These are phyloP conservation scores for Mycosphaerella sp. DNA, from an alignment of 2,329 filamentous ascomycete genomes.

Conservation along the genomic window DNA sequence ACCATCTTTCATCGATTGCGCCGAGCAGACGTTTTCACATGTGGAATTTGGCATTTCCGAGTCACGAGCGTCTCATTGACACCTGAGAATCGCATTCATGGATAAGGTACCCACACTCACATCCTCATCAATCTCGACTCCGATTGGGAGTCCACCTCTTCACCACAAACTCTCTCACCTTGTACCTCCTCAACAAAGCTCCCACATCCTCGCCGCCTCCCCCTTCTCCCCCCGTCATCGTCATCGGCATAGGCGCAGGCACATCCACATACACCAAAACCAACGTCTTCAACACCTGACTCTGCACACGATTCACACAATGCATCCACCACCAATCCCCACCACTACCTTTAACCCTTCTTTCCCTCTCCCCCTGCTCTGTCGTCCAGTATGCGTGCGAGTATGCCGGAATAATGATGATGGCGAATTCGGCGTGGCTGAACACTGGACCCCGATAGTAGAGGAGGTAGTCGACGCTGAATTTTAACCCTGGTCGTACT, in stretches of 20 bases:
- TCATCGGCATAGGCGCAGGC: constrained; percentile 53
- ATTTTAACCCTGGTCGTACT: constrained; percentile 85
- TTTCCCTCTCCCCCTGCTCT: constrained; percentile 40
- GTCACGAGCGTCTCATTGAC: not conserved
- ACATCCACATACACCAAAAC: constrained; percentile 89
- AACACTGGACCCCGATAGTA: constrained; percentile 93
- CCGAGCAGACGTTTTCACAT: too few relatives aligned
- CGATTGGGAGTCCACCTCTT: constrained; percentile 81
- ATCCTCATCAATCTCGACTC: constrained; percentile 50
- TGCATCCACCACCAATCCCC: constrained; percentile 75
- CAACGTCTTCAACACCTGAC: constrained; percentile 83
- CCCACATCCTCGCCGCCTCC: constrained; percentile 50
- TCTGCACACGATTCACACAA: constrained; percentile 80
- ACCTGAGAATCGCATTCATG: not conserved
- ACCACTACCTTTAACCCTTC: constrained; percentile 43
- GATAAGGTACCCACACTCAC: not conserved
- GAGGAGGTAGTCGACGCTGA: constrained; percentile 88
- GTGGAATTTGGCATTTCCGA: too few relatives aligned
- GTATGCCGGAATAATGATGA: constrained; percentile 79
- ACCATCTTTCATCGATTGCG: too few relatives aligned
- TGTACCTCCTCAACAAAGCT: constrained; percentile 60
- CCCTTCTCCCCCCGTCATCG: constrained; percentile 31
- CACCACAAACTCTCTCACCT: constrained; percentile 71
- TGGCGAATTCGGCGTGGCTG: constrained; percentile 86
- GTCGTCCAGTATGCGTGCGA: constrained; percentile 62